Base-by-base conservation (phyloP, 2,329 filamentous ascomycete genomes). In the Botryosphaeria dothidea region DNA sequence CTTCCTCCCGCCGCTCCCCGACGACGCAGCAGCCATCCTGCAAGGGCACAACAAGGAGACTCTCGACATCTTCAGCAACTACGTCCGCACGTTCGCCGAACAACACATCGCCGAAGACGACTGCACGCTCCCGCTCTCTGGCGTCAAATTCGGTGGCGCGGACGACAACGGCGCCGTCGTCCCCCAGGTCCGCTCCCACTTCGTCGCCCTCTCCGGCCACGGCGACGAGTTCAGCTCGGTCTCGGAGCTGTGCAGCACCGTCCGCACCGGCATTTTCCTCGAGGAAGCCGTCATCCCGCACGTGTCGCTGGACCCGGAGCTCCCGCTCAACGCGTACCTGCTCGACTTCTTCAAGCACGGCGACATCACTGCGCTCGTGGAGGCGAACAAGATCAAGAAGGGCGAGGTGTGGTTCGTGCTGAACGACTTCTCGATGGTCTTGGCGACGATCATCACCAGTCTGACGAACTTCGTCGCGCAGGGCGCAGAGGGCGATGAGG, bases 301-400 rank as follows among this genome's bases (percentile, higher is more conserved):
- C 72, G 82, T 93, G 4, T 85, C 86, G 0, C 79, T 87, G 27
- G 85, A 89, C 62, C 73, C 77, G 4, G 73, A 78, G 2, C 80
- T 82, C 13, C 84, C 84, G 0, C 81, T 88, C 66, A 92, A 92
- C 68, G 87, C 88, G 0, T 91, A 91, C 71, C 77, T 93, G 0
- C 87, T 89, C 66, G 90, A 93, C 74, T 94, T 93, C 76, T 93
- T 86, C 82, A 90, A 87, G 75, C 88, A 93, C 69, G 90, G 90
- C 3, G 86, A 89, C 71, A 74, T 88, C 23, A 73, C 81, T 1
- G 84, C 86, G 0, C 78, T 93, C 2, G 84, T 85, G 13, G 78
- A 75, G 0, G 89, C 87, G 31, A 93, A 94, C 72, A 82, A 84
- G 2, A 88, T 94, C 71, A 86, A 85, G 49, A 78, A 80, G 1